Conservation (phyloP, 257 asterid genomes). For the Fraxinus cuspidata region DNA sequence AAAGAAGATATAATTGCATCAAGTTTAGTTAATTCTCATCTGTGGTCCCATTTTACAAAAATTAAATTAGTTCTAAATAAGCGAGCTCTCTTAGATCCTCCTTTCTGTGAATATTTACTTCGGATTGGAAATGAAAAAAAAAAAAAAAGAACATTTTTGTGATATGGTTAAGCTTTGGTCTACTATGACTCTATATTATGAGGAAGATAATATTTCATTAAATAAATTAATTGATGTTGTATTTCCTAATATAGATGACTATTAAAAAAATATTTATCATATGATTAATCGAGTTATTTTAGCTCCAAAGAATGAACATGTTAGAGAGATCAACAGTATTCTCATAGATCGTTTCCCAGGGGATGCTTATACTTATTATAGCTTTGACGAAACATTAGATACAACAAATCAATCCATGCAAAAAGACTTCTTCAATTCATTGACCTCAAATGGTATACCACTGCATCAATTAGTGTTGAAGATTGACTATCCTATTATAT, state of each 20-base stretch:
- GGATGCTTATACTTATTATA: neutral
- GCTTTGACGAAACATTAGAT: neutral
- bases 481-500: neutral
- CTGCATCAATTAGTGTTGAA: neutral
- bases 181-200: no score
- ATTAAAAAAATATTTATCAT: accelerated
- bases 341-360: neutral
- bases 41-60: no score
- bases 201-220: neutral
- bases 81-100: neutral
- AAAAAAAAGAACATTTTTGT: no score
- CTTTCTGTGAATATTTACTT: neutral
- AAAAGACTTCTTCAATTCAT: neutral
- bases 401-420: neutral
- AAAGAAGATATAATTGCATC: no score
- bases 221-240: neutral
- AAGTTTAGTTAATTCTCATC: no score
- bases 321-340: neutral
- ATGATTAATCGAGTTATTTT: neutral
- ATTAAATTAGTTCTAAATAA: no score
- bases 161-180: neutral
- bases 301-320: conserved; percentile 1
- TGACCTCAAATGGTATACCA: neutral
- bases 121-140: neutral
- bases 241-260: neutral